Conservation (phyloP, 2,329 filamentous ascomycete genomes). For the Neonectria magnoliae region DNA sequence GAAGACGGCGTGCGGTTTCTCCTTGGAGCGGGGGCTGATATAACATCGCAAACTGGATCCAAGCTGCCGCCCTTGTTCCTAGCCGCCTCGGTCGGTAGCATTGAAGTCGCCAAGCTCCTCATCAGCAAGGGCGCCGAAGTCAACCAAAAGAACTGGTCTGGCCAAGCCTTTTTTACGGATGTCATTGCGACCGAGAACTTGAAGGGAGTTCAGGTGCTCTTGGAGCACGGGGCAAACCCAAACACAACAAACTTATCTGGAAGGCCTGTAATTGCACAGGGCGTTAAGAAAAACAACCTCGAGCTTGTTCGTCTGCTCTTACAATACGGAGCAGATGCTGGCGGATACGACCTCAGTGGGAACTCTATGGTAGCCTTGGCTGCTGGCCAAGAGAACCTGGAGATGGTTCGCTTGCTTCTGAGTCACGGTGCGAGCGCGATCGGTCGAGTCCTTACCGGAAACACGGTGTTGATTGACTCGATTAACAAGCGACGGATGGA, state of each 20-base stretch:
- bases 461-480: constrained; percentile 47
- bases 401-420: constrained; percentile 49
- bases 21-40: constrained; percentile 45
- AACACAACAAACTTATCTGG: constrained; percentile 41
- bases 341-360: constrained; percentile 43
- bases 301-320: constrained; percentile 45
- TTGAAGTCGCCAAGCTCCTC: constrained; percentile 42
- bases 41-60: constrained; percentile 29
- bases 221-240: constrained; percentile 45
- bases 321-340: constrained; percentile 49
- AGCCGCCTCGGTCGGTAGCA: constrained; percentile 44
- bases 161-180: constrained; percentile 45
- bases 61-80: constrained; percentile 48
- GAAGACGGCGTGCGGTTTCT: constrained; percentile 46
- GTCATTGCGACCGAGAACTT: constrained; percentile 41
- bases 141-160: constrained; percentile 43
- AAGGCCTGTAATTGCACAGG: constrained; percentile 41
- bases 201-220: constrained; percentile 42
- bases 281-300: constrained; percentile 40
- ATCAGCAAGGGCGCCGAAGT: constrained; percentile 44
- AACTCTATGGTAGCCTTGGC: constrained; percentile 46
- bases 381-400: constrained; percentile 37
- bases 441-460: constrained; percentile 43
- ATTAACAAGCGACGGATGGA: constrained; percentile 47
- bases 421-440: constrained; percentile 47